Conservation (phyloP, 495 filamentous ascomycete species). For the Parmelia sp. region DNA sequence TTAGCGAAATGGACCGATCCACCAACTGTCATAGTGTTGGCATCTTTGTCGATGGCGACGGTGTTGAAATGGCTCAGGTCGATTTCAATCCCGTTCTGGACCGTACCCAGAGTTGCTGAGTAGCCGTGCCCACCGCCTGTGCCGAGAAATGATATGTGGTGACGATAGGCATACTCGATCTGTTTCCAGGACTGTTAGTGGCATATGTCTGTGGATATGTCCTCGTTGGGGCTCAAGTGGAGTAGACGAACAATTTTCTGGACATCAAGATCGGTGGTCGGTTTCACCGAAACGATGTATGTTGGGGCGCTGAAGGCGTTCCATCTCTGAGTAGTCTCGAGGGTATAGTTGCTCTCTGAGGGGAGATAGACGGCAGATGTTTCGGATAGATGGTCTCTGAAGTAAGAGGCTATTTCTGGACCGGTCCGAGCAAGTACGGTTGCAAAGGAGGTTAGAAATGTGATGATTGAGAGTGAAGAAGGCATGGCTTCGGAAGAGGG, state of each 20-base stretch:
- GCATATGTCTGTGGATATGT: not conserved
- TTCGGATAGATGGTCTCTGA: constrained; percentile 2
- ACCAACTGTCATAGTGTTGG: constrained; percentile 29
- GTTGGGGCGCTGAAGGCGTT: constrained; percentile 25
- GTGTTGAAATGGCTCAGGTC: constrained; percentile 28
- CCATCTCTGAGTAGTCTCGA: constrained; percentile 21
- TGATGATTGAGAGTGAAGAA: not conserved
- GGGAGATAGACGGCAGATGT: constrained; percentile 1
- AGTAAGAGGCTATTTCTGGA: constrained; percentile 8
- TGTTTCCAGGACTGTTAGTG: constrained; percentile 5
- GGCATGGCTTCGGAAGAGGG: constrained; percentile 5
- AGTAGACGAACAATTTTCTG: constrained; percentile 27
- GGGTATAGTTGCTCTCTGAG: constrained; percentile 10
- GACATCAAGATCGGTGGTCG: constrained; percentile 27
- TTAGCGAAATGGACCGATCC: constrained; percentile 28
- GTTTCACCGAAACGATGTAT: constrained; percentile 30
- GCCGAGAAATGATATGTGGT: constrained; percentile 30
- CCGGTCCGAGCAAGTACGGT: constrained; percentile 1
- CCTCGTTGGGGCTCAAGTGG: not conserved
- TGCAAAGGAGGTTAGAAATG: not conserved
- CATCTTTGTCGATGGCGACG: constrained; percentile 26
- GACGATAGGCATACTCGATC: constrained; percentile 25
- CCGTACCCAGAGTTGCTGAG: constrained; percentile 24
- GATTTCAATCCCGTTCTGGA: constrained; percentile 30
- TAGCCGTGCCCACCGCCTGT: constrained; percentile 30